Conservation (phyloP, 169 alveolate genomes). For the Plasmodium malariae region DNA sequence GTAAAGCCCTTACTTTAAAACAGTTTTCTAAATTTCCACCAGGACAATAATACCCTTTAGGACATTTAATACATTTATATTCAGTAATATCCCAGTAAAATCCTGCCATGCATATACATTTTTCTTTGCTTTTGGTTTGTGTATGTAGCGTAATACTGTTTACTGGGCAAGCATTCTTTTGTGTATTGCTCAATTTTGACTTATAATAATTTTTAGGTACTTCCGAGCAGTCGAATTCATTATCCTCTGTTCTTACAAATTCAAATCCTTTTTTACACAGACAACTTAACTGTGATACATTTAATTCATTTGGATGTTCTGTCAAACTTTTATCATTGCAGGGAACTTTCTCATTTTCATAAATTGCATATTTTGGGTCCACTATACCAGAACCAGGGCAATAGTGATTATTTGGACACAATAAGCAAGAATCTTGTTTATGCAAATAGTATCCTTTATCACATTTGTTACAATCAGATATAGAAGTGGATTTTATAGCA, state of each 20-base stretch:
- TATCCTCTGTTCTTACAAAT: constrained; percentile 49
- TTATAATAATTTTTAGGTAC: constrained; percentile 76
- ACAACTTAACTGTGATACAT: constrained; percentile 78
- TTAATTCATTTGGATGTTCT: constrained; percentile 76
- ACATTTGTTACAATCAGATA: constrained; percentile 77
- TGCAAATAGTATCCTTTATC: constrained; percentile 79
- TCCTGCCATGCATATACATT: constrained; percentile 66
- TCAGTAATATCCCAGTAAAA: constrained; percentile 47
- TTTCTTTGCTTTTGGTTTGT: constrained; percentile 26
- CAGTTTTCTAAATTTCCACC: constrained; percentile 79
- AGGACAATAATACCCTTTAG: constrained; percentile 80
- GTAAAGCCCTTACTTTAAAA: constrained; percentile 27
- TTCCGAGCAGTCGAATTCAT: constrained; percentile 69
- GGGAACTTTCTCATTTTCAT: constrained; percentile 77
- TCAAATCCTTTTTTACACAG: constrained; percentile 82
- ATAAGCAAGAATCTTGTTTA: constrained; percentile 68
- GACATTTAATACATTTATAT: constrained; percentile 78
- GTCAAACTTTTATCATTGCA: constrained; percentile 76
- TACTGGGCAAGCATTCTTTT: constrained; percentile 79
- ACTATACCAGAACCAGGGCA: constrained; percentile 80
- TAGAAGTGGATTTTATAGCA: constrained; percentile 43
- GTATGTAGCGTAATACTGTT: constrained; percentile 79
- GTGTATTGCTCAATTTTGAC: constrained; percentile 71
- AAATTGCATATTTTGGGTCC: constrained; percentile 21
- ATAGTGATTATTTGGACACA: constrained; percentile 80